Evolutionary conservation across 2,329 filamentous ascomycete genomes (phyloP).

Genomic region (Apiospora hydei): DNA sequence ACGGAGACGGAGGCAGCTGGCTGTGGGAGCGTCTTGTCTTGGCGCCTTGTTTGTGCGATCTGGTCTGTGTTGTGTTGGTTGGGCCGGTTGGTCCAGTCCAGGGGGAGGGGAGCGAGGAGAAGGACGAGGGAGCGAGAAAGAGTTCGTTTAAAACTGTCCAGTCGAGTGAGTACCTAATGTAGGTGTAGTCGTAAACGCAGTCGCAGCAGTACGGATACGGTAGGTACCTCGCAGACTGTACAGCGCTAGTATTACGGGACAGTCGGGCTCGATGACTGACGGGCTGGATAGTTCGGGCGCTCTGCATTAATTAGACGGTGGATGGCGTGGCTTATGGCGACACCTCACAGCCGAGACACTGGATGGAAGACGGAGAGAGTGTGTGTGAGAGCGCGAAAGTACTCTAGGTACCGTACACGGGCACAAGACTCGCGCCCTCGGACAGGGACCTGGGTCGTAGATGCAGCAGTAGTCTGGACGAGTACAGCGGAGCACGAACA

Average conservation of each 20-base stretch:
- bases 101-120: background rate
- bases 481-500: constrained; percentile 1
- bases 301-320: constrained; percentile 21
- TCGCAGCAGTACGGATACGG: background rate
- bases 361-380: background rate
- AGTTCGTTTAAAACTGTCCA: background rate
- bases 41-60: background rate
- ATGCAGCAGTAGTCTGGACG: constrained; percentile 3
- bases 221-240: background rate
- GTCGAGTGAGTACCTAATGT: background rate
- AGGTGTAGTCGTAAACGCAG: background rate
- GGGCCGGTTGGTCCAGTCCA: too few species aligned
- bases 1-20: background rate
- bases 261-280: constrained; percentile 9
- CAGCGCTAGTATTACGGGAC: background rate
- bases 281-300: constrained; percentile 5
- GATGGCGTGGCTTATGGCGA: constrained; percentile 22
- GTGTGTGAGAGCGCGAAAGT: background rate
- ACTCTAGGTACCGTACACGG: background rate
- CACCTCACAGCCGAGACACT: constrained; percentile 19
- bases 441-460: constrained; percentile 1
- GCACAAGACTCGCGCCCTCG: background rate
- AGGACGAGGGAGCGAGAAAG: background rate
- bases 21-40: constrained; percentile 6
- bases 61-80: background rate